phyloP scores from a whole-genome alignment of 495 filamentous ascomycete genomes.

The Sphaerosporella brunnea region DNA sequence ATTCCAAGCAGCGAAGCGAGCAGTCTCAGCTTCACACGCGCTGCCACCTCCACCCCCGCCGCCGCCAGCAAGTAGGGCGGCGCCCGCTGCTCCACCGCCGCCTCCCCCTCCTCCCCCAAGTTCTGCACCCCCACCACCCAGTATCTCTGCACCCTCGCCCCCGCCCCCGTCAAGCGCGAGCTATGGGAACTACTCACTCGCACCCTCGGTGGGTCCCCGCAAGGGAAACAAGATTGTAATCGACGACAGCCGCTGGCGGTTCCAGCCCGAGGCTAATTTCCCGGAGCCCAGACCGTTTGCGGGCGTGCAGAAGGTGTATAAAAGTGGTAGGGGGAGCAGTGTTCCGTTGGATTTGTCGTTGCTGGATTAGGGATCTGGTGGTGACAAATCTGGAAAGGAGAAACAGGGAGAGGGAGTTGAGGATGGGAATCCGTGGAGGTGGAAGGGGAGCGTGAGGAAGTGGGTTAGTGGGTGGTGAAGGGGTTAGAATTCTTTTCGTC shows the following conservation, averaged over 20 bases:
- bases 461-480: no score
- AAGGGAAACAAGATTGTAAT: constrained; percentile 45
- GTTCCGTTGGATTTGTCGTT: constrained; percentile 89
- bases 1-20: background rate
- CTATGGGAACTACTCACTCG: constrained; percentile 17
- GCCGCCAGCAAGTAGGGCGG: no score
- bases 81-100: constrained; percentile 27
- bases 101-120: constrained; percentile 27
- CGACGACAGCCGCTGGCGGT: constrained; percentile 72
- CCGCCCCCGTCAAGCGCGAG: constrained; percentile 15
- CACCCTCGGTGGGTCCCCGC: constrained; percentile 28
- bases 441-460: no score
- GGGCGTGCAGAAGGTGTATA: constrained; percentile 55
- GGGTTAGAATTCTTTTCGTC: no score
- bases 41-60: constrained; percentile 32
- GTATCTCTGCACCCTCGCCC: no score
- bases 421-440: no score
- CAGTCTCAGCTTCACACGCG: constrained; percentile 4
- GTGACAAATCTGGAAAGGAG: no score
- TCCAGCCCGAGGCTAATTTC: constrained; percentile 61
- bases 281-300: constrained; percentile 69
- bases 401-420: no score
- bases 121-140: constrained; percentile 18
- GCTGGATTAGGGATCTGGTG: no score
- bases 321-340: constrained; percentile 81